Base-by-base conservation (phyloP, 495 filamentous ascomycete species). In the Saxophila tyrrhenica region DNA sequence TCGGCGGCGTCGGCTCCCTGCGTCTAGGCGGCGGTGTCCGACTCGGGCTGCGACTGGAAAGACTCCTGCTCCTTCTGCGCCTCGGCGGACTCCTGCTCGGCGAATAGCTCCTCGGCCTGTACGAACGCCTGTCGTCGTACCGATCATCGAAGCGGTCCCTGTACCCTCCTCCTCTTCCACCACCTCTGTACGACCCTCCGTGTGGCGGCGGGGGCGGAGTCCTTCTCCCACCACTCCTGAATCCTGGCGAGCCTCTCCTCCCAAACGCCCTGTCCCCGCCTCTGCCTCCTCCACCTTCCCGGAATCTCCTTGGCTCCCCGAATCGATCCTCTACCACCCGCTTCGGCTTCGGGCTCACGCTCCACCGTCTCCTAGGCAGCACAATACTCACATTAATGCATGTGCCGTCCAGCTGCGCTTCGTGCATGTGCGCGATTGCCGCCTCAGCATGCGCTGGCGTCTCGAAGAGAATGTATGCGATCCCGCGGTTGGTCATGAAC, bases 361-460 rank as follows among this genome's bases (percentile, higher is more conserved):
- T 65, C 50, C 70, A 70, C 24, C 63, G 59, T 54, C 87, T 84
- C 48, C 88, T 85, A 0, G 91, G 91, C 22, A 96, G 73, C 22
- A 97, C 89, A 59, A 97, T 94, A 50, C 90, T 95, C 23, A 99
- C 92, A 60, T 83, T 85, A 66, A 99, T 82, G 19, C 82, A 70
- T 16, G 85, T 78, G 39, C 92, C 94, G 71, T 99, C 92, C 42
- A 99, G 72, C 59, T 96, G 87, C 15, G 88, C 88, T 74, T 99
- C 92, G 67, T 99, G 94, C 94, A 99, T 97, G 64, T 95, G 85
- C 44, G 89, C 81, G 60, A 99, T 94, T 22, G 92, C 92, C 17
- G 81, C 74, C 63, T 95, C 88, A 35, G 92, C 94, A 59, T 89
- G 84, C 43, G 80, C 74, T 38, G 88, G 79, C 48, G 82, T 74